These are phyloP conservation scores for Penicillium goetzii DNA, from an alignment of 495 filamentous ascomycete species.

Conservation along the genomic window DNA sequence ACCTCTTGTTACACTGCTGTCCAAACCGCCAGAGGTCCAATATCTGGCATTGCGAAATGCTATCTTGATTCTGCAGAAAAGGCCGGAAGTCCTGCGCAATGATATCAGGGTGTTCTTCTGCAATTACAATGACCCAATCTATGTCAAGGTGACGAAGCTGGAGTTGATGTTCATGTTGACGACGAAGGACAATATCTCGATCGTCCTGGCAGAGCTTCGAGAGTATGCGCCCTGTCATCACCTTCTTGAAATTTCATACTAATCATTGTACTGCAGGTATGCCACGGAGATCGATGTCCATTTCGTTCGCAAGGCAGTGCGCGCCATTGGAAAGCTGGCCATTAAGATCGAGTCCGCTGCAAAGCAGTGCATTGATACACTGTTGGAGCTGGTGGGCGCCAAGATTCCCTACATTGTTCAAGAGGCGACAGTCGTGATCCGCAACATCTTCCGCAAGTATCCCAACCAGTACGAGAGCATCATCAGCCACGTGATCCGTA, in stretches of 20 bases:
- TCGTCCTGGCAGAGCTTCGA: constrained; percentile 90
- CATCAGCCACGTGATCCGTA: constrained; percentile 91
- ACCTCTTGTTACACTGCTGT: constrained; percentile 90
- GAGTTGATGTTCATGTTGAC: constrained; percentile 99
- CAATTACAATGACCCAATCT: constrained; percentile 99
- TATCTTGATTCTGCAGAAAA: constrained; percentile 87
- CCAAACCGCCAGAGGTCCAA: constrained; percentile 96
- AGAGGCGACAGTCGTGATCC: constrained; percentile 98
- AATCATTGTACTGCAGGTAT: constrained; percentile 54
- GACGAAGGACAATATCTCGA: constrained; percentile 91
- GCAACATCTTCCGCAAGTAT: constrained; percentile 99
- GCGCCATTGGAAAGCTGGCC: constrained; percentile 95
- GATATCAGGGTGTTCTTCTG: constrained; percentile 99
- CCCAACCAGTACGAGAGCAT: constrained; percentile 98
- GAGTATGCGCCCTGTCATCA: constrained; percentile 56
- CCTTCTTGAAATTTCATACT: constrained; percentile 9
- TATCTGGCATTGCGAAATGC: constrained; percentile 96
- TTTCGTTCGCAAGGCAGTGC: constrained; percentile 96
- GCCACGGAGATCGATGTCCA: constrained; percentile 98
- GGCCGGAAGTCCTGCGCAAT: constrained; percentile 92
- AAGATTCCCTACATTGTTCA: constrained; percentile 99
- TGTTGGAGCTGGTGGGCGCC: constrained; percentile 93
- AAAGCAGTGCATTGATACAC: constrained; percentile 83
- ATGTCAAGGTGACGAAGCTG: constrained; percentile 98
- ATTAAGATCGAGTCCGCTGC: constrained; percentile 99